Evolutionary conservation across 1,284 basidiomycete species (phyloP).

Genomic region (Schizopora paradoxa): DNA sequence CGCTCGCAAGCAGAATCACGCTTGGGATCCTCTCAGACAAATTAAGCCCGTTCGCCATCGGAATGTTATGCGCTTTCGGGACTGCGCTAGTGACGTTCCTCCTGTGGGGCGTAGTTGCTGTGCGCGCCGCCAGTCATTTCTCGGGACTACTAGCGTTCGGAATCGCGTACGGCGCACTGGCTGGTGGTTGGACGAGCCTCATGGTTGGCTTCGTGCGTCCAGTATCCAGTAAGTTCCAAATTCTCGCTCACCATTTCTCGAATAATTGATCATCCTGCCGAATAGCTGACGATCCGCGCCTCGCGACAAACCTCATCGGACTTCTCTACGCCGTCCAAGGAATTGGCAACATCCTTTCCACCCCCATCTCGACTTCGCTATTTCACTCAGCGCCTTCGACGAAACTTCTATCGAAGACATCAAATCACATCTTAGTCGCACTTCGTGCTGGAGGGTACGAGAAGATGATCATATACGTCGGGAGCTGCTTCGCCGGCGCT

Average conservation of each 20-base stretch:
- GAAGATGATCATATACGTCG: conserved; percentile 33
- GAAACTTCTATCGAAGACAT: too few species aligned
- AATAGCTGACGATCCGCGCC: conserved; percentile 32
- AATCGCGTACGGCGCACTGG: conserved; percentile 31
- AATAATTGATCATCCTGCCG: too few species aligned
- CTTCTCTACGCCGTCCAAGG: conserved; percentile 35
- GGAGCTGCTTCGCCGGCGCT: conserved; percentile 33
- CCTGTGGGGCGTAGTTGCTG: conserved; percentile 35
- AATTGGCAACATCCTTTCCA: conserved; percentile 38
- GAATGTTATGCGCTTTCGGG: conserved; percentile 24
- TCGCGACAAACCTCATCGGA: conserved; percentile 33
- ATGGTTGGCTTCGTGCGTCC: conserved; percentile 32
- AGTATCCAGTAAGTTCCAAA: conserved; percentile 29
- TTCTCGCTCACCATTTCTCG: too few species aligned
- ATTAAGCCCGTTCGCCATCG: conserved; percentile 33
- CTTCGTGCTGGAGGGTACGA: conserved; percentile 30
- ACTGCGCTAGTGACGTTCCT: conserved; percentile 32
- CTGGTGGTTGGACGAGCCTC: conserved; percentile 34
- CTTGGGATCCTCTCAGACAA: conserved; percentile 35
- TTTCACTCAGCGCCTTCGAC: too few species aligned
- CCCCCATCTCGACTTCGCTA: conserved; percentile 35
- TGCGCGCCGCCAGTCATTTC: too few species aligned
- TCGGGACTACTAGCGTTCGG: conserved; percentile 32
- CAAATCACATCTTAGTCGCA: too few species aligned
- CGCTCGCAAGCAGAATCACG: conserved; percentile 29